These are phyloP conservation scores for Russula earlei DNA, from an alignment of 768 basidiomycete species.

Conservation along the genomic window DNA sequence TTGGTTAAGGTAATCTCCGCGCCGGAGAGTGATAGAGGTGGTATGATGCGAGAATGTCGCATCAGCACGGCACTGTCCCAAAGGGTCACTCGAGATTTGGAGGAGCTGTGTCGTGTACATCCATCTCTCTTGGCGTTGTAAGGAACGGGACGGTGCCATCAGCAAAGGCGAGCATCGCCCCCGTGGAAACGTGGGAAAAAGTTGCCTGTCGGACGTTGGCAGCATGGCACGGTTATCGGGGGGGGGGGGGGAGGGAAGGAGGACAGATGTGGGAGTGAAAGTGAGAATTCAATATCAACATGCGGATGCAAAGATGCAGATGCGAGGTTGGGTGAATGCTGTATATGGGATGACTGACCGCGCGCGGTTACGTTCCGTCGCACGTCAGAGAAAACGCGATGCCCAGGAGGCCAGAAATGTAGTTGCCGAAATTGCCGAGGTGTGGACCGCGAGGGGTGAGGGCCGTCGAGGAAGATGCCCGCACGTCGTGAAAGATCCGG, in stretches of 20 bases:
- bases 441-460: constrained; percentile 10
- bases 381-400: constrained; percentile 11
- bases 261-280: background rate
- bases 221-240: background rate
- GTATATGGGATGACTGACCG: background rate
- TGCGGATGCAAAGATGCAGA: constrained; percentile 15
- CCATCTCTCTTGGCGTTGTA: background rate
- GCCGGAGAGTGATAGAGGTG: background rate
- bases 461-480: constrained; percentile 1
- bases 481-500: constrained; percentile 6
- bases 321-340: constrained; percentile 14
- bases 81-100: background rate
- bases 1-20: constrained; percentile 2
- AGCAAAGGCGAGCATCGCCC: background rate
- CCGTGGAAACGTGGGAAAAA: constrained; percentile 1
- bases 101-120: background rate
- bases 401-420: constrained; percentile 8
- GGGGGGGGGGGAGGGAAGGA: no score
- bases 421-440: constrained; percentile 13
- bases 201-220: background rate
- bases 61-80: background rate
- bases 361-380: constrained; percentile 7
- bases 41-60: background rate
- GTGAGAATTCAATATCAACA: constrained; percentile 14
- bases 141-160: background rate